phyloP scores from a whole-genome alignment of 2,329 filamentous ascomycete genomes.

The Botrytis sinoallii region DNA sequence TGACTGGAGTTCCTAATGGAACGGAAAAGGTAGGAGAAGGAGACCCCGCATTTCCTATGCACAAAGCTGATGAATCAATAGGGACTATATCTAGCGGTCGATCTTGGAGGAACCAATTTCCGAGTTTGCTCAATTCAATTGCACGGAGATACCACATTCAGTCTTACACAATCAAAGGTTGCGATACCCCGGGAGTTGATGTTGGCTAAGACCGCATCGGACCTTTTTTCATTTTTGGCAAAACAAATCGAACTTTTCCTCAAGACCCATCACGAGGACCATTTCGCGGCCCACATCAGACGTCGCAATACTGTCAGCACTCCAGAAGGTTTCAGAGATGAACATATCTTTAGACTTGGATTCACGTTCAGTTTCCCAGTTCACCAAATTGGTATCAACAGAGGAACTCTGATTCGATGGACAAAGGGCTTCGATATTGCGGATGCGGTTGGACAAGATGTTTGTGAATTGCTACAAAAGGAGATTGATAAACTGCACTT shows the following conservation, averaged over 20 bases:
- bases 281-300: conserved; percentile 69
- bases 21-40: conserved; percentile 76
- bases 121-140: conserved; percentile 93
- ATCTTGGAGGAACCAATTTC: conserved; percentile 98
- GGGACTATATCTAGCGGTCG: conserved; percentile 94
- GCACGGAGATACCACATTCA: conserved; percentile 93
- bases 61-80: conserved; percentile 17
- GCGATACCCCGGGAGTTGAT: conserved; percentile 87
- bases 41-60: neutral
- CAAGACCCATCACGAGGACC: conserved; percentile 80
- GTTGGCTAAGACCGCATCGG: conserved; percentile 78
- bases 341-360: conserved; percentile 87
- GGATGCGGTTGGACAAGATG: conserved; percentile 92
- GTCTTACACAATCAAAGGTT: conserved; percentile 88
- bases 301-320: conserved; percentile 60
- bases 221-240: conserved; percentile 90
- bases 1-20: conserved; percentile 92
- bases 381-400: conserved; percentile 91
- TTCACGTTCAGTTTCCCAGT: conserved; percentile 99
- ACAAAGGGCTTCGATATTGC: conserved; percentile 97
- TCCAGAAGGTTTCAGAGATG: conserved; percentile 59
- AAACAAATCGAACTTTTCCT: conserved; percentile 90
- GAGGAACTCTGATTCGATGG: conserved; percentile 91
- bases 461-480: conserved; percentile 81
- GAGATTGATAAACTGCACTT: conserved; percentile 86